These are phyloP conservation scores for Sugiyamaella floridensis DNA, from an alignment of 805 yeast genomes.

Conservation along the genomic window DNA sequence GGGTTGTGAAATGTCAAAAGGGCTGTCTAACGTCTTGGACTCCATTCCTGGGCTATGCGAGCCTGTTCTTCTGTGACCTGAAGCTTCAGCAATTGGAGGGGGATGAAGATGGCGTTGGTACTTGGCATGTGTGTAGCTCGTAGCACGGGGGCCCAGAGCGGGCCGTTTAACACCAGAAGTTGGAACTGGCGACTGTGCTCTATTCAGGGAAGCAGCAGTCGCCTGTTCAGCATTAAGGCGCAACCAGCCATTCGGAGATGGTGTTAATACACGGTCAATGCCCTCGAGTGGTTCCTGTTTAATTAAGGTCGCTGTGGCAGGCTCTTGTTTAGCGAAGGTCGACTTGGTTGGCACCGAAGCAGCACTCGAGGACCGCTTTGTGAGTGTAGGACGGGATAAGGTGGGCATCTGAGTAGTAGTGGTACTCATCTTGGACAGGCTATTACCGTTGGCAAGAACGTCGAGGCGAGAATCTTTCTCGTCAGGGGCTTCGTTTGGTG, in stretches of 20 bases:
- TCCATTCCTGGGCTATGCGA: slow-evolving; percentile 16
- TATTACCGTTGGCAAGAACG: slow-evolving; percentile 15
- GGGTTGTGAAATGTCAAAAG: background rate
- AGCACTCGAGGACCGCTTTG: slow-evolving; percentile 3
- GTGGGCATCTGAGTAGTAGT: background rate
- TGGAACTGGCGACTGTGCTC: background rate
- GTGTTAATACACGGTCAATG: background rate
- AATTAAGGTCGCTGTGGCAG: background rate
- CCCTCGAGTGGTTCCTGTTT: background rate
- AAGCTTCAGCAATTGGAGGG: background rate
- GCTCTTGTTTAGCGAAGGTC: background rate
- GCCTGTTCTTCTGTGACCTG: slow-evolving; percentile 10
- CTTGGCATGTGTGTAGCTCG: slow-evolving; percentile 6
- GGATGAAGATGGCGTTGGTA: background rate
- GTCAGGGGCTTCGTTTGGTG: slow-evolving; percentile 19
- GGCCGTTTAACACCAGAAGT: slow-evolving; percentile 7
- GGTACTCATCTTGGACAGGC: background rate
- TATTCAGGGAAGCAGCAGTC: background rate
- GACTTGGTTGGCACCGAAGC: background rate
- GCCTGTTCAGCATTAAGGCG: slow-evolving; percentile 1
- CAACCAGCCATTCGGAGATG: background rate
- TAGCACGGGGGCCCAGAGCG: slow-evolving; percentile 12
- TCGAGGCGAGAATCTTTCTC: slow-evolving; percentile 18
- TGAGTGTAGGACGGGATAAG: slow-evolving; percentile 1
- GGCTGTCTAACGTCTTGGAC: background rate